Evolutionary conservation across 139 green algal species (phyloP).

Genomic region (Ettlia oleoabundans): DNA sequence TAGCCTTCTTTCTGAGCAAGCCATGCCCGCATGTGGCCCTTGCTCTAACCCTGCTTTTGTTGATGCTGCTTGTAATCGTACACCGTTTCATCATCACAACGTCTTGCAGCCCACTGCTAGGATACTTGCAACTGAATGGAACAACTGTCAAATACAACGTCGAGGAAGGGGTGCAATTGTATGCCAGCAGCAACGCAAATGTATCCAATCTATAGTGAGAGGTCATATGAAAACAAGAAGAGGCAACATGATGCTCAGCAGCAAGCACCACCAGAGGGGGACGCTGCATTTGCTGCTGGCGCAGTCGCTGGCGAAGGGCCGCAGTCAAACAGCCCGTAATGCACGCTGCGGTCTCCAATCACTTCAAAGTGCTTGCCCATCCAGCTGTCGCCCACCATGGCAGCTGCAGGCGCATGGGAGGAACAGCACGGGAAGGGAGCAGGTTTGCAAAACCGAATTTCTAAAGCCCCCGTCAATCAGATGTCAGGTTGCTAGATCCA

Average conservation of each 20-base stretch:
- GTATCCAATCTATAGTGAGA: neutral
- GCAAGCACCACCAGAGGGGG: conserved; percentile 32
- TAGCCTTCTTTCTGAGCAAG: no score
- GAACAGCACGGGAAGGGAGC: neutral
- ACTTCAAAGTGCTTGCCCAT: conserved; percentile 81
- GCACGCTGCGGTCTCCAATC: conserved; percentile 66
- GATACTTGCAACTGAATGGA: no score
- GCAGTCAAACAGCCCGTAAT: conserved; percentile 79
- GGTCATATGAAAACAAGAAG: neutral
- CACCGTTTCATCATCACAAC: no score
- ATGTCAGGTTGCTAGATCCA: no score
- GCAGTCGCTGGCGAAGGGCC: neutral
- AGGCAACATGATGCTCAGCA: conserved; percentile 40
- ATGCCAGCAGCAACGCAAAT: no score
- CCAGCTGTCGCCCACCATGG: conserved; percentile 90
- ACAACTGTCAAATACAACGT: no score
- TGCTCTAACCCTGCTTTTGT: no score
- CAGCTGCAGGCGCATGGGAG: conserved; percentile 53
- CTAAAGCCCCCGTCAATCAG: no score
- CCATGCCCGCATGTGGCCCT: no score
- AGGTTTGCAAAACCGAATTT: neutral
- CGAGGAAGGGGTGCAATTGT: no score
- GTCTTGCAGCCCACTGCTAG: no score
- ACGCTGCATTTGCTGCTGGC: neutral
- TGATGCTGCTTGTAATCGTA: no score